Conservation (phyloP, 495 filamentous ascomycete species). For the Durotheca rogersii region DNA sequence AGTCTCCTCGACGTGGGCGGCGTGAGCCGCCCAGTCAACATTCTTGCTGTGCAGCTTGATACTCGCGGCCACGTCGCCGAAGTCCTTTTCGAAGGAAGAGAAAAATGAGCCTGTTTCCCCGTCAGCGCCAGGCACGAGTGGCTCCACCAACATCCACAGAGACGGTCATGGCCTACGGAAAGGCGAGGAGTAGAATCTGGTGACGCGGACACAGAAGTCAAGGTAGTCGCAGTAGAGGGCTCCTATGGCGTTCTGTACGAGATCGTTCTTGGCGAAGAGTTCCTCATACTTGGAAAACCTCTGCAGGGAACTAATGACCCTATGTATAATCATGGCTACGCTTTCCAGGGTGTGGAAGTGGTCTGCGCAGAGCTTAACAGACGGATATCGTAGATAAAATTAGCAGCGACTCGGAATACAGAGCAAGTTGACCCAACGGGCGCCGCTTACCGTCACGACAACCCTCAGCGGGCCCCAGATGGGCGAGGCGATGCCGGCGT, state of each 20-base stretch:
- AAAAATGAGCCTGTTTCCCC: constrained; percentile 10
- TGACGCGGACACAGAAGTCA: constrained; percentile 31
- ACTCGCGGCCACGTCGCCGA: constrained; percentile 16
- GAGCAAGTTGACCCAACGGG: too few species aligned
- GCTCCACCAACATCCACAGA: not conserved
- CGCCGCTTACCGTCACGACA: constrained; percentile 19
- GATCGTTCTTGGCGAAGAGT: constrained; percentile 22
- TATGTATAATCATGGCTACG: constrained; percentile 30
- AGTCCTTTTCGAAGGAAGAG: constrained; percentile 28
- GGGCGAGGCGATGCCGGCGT: constrained; percentile 24
- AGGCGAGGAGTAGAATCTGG: constrained; percentile 30
- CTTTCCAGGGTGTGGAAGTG: constrained; percentile 32
- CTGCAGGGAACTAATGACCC: constrained; percentile 31
- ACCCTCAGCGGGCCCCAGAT: constrained; percentile 26
- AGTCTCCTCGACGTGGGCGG: constrained; percentile 22
- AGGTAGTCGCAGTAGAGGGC: constrained; percentile 32
- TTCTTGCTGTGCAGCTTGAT: constrained; percentile 24
- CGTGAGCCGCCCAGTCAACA: constrained; percentile 21
- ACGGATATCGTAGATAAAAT: not conserved
- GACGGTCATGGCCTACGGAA: constrained; percentile 6
- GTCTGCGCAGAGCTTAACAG: constrained; percentile 26
- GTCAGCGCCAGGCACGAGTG: not conserved
- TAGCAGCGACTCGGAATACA: constrained; percentile 10
- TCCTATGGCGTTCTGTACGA: constrained; percentile 31
- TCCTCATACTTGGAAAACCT: constrained; percentile 33